Evolutionary conservation across 1,139 yeast genomes (phyloP).

Genomic region (Suhomyces choctaworum): DNA sequence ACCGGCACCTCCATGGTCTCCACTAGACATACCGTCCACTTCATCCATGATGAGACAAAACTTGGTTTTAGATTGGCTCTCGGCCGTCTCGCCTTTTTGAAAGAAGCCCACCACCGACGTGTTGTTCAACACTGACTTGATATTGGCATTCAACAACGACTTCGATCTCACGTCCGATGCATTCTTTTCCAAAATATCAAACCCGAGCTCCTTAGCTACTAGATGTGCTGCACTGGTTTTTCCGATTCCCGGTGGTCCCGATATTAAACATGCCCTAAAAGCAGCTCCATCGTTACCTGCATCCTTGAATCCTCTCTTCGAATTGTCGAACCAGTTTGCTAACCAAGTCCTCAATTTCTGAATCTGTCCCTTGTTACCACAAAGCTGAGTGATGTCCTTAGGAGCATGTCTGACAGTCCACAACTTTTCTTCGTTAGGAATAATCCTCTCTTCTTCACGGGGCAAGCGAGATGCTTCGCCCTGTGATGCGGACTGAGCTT

Average conservation of each 20-base stretch:
- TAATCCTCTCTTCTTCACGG: slow-evolving; percentile 26
- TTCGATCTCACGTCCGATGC: slow-evolving; percentile 92
- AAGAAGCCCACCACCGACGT: slow-evolving; percentile 83
- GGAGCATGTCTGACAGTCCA: slow-evolving; percentile 98
- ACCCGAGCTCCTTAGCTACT: slow-evolving; percentile 66
- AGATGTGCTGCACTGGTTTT: slow-evolving; percentile 80
- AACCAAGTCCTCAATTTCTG: slow-evolving; percentile 72
- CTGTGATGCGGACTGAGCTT: neutral
- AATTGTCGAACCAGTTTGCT: slow-evolving; percentile 66
- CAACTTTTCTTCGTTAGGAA: slow-evolving; percentile 55
- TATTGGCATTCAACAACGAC: slow-evolving; percentile 62
- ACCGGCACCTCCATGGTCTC: slow-evolving; percentile 98
- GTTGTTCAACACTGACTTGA: slow-evolving; percentile 74
- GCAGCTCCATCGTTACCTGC: slow-evolving; percentile 64
- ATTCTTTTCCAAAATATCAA: slow-evolving; percentile 71
- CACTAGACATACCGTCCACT: slow-evolving; percentile 99
- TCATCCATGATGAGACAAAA: slow-evolving; percentile 96
- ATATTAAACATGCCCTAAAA: slow-evolving; percentile 79
- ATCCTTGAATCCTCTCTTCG: slow-evolving; percentile 54
- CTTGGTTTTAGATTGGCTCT: slow-evolving; percentile 38
- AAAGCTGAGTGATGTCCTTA: slow-evolving; percentile 64
- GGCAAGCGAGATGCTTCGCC: slow-evolving; percentile 12
- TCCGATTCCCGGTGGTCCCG: slow-evolving; percentile 87
- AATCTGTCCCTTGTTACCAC: slow-evolving; percentile 87
- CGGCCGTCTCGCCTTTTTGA: slow-evolving; percentile 28